Evolutionary conservation across 78 protist genomes (phyloP), one percentile per base, ranked within the genome.

Genomic region (Planoprotostelium fungivorum): DNA sequence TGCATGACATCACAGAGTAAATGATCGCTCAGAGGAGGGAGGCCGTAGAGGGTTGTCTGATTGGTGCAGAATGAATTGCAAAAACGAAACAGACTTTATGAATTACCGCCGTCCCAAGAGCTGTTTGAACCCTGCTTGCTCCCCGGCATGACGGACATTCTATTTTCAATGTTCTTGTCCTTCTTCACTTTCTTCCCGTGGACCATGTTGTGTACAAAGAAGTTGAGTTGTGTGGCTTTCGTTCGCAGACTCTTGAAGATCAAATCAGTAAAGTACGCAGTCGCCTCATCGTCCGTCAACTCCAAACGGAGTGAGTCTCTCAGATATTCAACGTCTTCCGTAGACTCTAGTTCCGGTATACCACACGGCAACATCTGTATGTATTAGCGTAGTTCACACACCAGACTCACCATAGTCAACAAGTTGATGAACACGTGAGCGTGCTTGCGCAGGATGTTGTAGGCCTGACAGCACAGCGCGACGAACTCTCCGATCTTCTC

Each of bases 341-440:
- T 90, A 0, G 39, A 38, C 88, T 95, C 96, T 25, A 98, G 85
- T 88, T 98, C 99, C 0, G 99, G 99, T 0, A 98, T 96, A 35
- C 98, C 99, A 0, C 98, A 96, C n/a, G 96, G 91, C 0, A 97
- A 88, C 94, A 98, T 98, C 88, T 86, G 36, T 1, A 97, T 5
- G 97, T 97, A 0, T 10, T 34, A 36, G 84, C 29, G 36, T 34
- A 28, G 35, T 38, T 73, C 5, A 92, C 29, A 35, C 91, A 87
- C 39, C n/a, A 63, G 34, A 84, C 91, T 34, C 63, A 94, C 93
- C 96, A 97, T 90, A 10, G 96, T 94, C 38, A 97, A 92, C 86
- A 97, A 93, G 83, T 92, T 96, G 84, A 97, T 93, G 84, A 98
- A 93, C 38, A 98, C 34, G 88, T 89, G 10, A 9, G 97, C 97